Percentiles rank a stretch among this genome's conserved stretches.
These are phyloP conservation scores for Acrocalymma vagum DNA, from an alignment of 2,329 filamentous ascomycete genomes.

Conservation along the genomic window DNA sequence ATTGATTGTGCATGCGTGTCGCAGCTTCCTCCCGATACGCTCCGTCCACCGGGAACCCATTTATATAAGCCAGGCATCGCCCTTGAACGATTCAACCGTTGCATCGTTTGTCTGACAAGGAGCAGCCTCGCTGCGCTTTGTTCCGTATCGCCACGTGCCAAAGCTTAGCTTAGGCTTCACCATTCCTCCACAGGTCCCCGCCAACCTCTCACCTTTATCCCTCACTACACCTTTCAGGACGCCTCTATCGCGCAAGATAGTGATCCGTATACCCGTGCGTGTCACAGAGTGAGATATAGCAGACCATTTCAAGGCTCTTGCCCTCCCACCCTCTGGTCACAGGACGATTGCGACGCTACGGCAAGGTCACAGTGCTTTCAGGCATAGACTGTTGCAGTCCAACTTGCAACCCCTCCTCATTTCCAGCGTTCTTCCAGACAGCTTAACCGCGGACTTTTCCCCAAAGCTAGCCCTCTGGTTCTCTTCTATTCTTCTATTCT, in stretches of 20 bases:
- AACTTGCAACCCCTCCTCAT: conserved; percentile 1
- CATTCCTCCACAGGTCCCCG: conserved; percentile 3
- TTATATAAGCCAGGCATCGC: too few relatives aligned
- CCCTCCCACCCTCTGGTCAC: conserved; percentile 15
- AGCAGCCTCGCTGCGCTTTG: too few relatives aligned
- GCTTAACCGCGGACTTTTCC: too few relatives aligned
- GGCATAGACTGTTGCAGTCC: conserved; percentile 5
- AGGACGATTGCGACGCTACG: conserved; percentile 15
- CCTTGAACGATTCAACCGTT: too few relatives aligned
- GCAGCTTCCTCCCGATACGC: too few relatives aligned
- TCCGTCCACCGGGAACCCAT: too few relatives aligned
- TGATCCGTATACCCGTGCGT: too few relatives aligned
- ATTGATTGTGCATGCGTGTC: too few relatives aligned
- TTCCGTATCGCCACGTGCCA: conserved; percentile 24
- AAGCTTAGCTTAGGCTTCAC: conserved; percentile 2
- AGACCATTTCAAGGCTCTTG: neutral
- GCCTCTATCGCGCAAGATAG: too few relatives aligned
- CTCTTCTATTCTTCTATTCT: neutral
- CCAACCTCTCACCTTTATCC: conserved; percentile 6
- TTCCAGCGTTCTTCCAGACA: neutral
- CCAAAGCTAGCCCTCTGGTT: neutral
- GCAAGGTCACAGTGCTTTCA: conserved; percentile 14
- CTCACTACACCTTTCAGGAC: too few relatives aligned
- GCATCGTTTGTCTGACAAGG: too few relatives aligned
- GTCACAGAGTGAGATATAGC: too few relatives aligned